phyloP scores from a whole-genome alignment of 805 yeast species.

The Candida xiaguanensis region DNA sequence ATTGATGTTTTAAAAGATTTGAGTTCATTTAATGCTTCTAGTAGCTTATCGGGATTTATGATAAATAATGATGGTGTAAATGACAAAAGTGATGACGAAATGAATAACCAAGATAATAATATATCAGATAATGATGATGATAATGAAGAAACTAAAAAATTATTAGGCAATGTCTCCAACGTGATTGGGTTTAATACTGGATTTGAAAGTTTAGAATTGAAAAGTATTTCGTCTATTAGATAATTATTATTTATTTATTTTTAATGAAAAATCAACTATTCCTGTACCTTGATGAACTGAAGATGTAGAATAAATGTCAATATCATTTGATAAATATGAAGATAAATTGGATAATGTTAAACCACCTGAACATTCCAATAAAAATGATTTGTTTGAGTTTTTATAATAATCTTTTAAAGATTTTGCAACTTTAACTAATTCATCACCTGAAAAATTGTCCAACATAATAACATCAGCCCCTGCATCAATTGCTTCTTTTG shows the following conservation, averaged over 20 bases:
- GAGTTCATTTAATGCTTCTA: conserved; percentile 23
- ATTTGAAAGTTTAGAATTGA: conserved; percentile 35
- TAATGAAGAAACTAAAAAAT: conserved; percentile 19
- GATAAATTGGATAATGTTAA: conserved; percentile 65
- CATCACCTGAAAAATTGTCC: conserved; percentile 76
- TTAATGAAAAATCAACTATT: conserved; percentile 79
- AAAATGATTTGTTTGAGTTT: conserved; percentile 44
- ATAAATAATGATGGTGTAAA: conserved; percentile 17
- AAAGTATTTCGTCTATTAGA: conserved; percentile 33
- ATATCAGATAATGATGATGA: conserved; percentile 15
- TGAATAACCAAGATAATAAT: conserved; percentile 7
- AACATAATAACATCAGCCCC: conserved; percentile 97
- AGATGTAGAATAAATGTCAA: conserved; percentile 88
- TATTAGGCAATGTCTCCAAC: conserved; percentile 31
- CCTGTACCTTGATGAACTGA: conserved; percentile 90
- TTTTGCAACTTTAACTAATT: conserved; percentile 60
- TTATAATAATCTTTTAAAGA: conserved; percentile 57
- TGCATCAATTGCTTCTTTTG: conserved; percentile 86
- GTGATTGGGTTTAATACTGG: conserved; percentile 42
- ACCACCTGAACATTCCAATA: conserved; percentile 92
- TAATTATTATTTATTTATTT: conserved; percentile 36
- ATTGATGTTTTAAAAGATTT: conserved; percentile 20
- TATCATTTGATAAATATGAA: conserved; percentile 65
- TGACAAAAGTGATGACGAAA: conserved; percentile 5
- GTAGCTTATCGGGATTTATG: conserved; percentile 26